Base-by-base conservation (phyloP, 164 flowering plant genomes). In the Litsea cubeba region DNA sequence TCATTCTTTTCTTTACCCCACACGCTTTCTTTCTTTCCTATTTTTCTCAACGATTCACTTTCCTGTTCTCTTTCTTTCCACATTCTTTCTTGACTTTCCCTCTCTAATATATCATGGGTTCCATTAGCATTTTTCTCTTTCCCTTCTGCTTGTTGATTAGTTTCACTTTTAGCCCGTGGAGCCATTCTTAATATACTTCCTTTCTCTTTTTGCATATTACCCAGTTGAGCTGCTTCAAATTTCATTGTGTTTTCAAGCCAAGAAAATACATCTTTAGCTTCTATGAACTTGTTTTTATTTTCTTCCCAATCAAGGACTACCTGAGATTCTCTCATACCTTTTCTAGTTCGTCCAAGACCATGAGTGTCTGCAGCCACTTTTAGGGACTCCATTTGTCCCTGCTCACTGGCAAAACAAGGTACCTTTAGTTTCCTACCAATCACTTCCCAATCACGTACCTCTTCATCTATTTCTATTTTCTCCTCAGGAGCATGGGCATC, bases 1-100 rank as follows among this genome's bases (percentile, higher is more conserved):
- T 79, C 78, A 65, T 83, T 81, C 60, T 76, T 83, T 71, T 78
- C 81, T 81, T 82, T 76, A 73, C 78, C 82, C 35, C 78, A 75
- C 46, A 70, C 79, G 62, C 84, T 75, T 26, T 77, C 84, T 67
- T 69, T 82, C 23, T 83, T 83, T 76, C 81, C 82, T 54, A 76
- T 15, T 70, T 76, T 81, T 67, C 78, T 80, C 63, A 78, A 24
- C 24, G 76, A 77, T 74, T 78, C 84, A 66, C 32, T 71, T 30
- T 78, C 84, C 72, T 76, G 83, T 76, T 81, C 79, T 74, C 72
- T 81, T 64, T 83, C 81, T 73, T 65, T 79, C 70, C 50, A 72
- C 70, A 76, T 20, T 74, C 83, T 81, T 71, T 79, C 83, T 50
- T 79, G 83, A 60, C 68, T 78, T 58, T 80, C 87, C 74, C 76